Evolutionary conservation across 2,329 filamentous ascomycete species (phyloP).

Genomic region (Macrophomina pseudophaseolina): DNA sequence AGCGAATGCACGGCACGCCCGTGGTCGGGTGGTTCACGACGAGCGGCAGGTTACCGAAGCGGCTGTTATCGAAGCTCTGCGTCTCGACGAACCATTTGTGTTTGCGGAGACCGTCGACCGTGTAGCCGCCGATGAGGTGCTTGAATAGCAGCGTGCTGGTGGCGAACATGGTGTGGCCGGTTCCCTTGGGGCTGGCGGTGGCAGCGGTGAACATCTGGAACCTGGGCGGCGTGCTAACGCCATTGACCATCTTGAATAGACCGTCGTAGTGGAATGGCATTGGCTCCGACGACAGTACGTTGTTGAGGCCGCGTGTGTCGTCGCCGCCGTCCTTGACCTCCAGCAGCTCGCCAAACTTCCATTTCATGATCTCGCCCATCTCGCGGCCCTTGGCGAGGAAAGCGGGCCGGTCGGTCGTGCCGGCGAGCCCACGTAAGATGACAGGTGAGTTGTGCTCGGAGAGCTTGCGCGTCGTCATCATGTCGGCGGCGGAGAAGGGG

Average conservation of each 20-base stretch:
- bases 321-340: constrained; percentile 65
- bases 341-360: constrained; percentile 64
- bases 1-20: constrained; percentile 56
- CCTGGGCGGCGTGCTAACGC: constrained; percentile 32
- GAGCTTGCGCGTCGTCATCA: constrained; percentile 52
- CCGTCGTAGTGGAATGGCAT: constrained; percentile 66
- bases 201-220: constrained; percentile 61
- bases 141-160: constrained; percentile 57
- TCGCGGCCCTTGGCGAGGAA: constrained; percentile 55
- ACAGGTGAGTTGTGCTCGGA: constrained; percentile 60
- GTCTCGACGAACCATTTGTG: constrained; percentile 59
- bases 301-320: constrained; percentile 54
- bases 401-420: constrained; percentile 51
- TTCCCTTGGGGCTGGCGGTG: constrained; percentile 54
- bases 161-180: constrained; percentile 61
- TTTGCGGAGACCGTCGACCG: constrained; percentile 43
- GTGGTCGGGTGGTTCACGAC: constrained; percentile 54
- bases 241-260: constrained; percentile 59
- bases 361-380: constrained; percentile 55
- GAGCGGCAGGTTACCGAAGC: constrained; percentile 52
- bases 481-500: constrained; percentile 52
- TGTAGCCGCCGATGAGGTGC: constrained; percentile 49
- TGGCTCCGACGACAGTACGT: constrained; percentile 55
- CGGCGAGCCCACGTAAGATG: constrained; percentile 58
- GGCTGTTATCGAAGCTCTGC: constrained; percentile 52